These are phyloP conservation scores for Aureobasidium lini DNA, from an alignment of 2,329 filamentous ascomycete species.

Conservation along the genomic window DNA sequence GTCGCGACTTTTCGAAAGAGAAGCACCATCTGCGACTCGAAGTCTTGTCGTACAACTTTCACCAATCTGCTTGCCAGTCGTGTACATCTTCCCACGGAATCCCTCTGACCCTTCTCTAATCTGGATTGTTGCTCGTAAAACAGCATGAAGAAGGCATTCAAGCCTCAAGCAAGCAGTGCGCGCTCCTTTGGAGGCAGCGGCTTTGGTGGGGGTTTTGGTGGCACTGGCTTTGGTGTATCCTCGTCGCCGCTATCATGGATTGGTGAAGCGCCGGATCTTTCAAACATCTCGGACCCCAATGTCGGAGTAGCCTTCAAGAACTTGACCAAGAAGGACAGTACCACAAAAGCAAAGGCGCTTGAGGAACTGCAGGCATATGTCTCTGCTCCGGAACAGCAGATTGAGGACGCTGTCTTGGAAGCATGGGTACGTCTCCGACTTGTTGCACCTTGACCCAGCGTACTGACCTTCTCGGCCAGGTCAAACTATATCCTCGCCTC, in stretches of 20 bases:
- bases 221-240: constrained; percentile 39
- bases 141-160: constrained; percentile 46
- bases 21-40: background rate
- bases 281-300: constrained; percentile 68
- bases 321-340: constrained; percentile 83
- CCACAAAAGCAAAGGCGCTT: constrained; percentile 81
- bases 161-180: constrained; percentile 56
- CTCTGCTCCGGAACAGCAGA: constrained; percentile 48
- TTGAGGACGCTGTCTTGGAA: constrained; percentile 77
- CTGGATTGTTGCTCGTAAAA: background rate
- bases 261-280: constrained; percentile 74
- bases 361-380: constrained; percentile 71
- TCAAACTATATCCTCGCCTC: constrained; percentile 76
- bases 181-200: constrained; percentile 44
- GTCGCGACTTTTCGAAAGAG: background rate
- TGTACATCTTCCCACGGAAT: too few relatives aligned
- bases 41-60: background rate
- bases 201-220: constrained; percentile 23
- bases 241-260: constrained; percentile 75
- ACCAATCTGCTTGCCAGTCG: too few relatives aligned
- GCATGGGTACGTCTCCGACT: constrained; percentile 62
- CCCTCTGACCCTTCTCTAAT: background rate
- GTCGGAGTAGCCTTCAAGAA: constrained; percentile 89
- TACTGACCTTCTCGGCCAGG: constrained; percentile 41
- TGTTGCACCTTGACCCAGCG: background rate